Evolutionary conservation across 176 grass and related monocot species (phyloP), one percentile per base, ranked within the genome.

Genomic region (Avena eriantha): DNA sequence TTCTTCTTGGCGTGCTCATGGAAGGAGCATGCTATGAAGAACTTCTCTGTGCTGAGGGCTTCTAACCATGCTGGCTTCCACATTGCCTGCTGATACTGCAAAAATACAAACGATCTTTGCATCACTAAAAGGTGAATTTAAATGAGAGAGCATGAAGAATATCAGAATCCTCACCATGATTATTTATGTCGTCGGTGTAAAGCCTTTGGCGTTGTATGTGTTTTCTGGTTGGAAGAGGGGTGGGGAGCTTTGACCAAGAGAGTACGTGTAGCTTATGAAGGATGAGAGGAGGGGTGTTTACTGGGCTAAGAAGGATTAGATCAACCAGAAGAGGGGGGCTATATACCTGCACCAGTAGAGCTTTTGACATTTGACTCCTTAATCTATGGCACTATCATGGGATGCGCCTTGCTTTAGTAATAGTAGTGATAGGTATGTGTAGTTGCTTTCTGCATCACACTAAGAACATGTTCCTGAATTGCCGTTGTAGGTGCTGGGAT

Each of bases 41-140:
- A 98, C 71, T 80, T 90, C 54, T 98, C 85, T 18, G 89, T 90
- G 87, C 88, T 90, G 41, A 98, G 89, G 48, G 95, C 93, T 80
- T 98, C 93, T 82, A 98, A 85, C 95, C 95, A 98, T 77, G 93
- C 89, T 16, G 95, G 95, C 89, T 98, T 98, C 95, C 93, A 93
- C 74, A 82, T 91, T 59, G 87, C 85, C 93, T 91, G 75, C 66
- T 88, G 81, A 70, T 83, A 68, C 69, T 81, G 85, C 79, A 79
- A 58, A 87, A 72, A 58, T 88, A 9, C 47, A 72, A 46, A 79
- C 15, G 43, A 50, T 55, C 64, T 59, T 95, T 26, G 49, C 73
- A 74, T 86, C 81, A 76, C 3, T 47, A 83, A 59, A 78, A 73
- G 61, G 19, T 5, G 35, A 96, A 78, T 66, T 77, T 55, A 10